Conservation (phyloP, 108 stramenopile genomes). For the Nitzschia inconspicua region DNA sequence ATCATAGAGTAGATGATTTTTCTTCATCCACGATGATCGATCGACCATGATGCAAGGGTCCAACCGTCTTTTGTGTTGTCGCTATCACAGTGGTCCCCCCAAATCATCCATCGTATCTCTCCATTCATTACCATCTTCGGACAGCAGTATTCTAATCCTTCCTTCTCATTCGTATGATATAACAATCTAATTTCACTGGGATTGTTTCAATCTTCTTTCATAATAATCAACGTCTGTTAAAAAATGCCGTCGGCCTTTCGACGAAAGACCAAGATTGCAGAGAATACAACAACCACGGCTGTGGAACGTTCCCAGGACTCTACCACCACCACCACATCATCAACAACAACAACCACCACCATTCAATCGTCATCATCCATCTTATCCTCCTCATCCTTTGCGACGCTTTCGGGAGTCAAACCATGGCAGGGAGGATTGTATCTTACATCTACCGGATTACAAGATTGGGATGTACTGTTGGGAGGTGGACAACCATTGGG, state of each 20-base stretch:
- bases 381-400: neutral
- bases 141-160: too few relatives aligned
- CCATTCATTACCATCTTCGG: too few relatives aligned
- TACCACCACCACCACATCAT: neutral
- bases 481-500: conserved; percentile 78
- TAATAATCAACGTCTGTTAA: too few relatives aligned
- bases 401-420: conserved; percentile 16
- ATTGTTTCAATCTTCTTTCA: too few relatives aligned
- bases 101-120: too few relatives aligned
- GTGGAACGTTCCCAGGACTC: neutral
- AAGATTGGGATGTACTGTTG: conserved; percentile 70
- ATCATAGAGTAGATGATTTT: too few relatives aligned
- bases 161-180: too few relatives aligned
- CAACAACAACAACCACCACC: neutral
- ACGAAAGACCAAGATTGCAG: neutral
- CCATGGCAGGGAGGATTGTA: conserved; percentile 44
- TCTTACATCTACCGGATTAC: conserved; percentile 69
- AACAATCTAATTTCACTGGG: too few relatives aligned
- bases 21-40: too few relatives aligned
- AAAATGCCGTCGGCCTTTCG: conserved; percentile 38
- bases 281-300: neutral
- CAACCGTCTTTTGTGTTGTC: too few relatives aligned
- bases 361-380: neutral
- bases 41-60: too few relatives aligned
- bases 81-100: too few relatives aligned